Base-by-base conservation (phyloP, 2,329 filamentous ascomycete genomes). In the Claviceps capensis region DNA sequence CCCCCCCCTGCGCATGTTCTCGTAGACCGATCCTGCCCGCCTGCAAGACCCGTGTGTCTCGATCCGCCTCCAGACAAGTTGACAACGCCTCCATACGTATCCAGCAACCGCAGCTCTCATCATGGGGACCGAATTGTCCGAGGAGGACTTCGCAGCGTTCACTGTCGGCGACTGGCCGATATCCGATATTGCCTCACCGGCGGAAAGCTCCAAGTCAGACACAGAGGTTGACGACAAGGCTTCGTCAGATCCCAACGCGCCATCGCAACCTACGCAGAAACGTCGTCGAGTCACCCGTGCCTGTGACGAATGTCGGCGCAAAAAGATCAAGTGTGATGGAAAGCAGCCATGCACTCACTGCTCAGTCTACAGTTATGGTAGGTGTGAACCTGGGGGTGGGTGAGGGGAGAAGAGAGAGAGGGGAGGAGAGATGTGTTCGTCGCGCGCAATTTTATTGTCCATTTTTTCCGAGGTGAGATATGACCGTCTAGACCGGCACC, bases 341-440 rank as follows among this genome's bases (percentile, higher is more conserved):
- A 88, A 89, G 67, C 86, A 90, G 65, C 87, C 87, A 9, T 93
- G 87, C 69, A 96, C 90, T 0, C 93, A 97, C 68, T 98, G 93
- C 67, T 95, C 90, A 11, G 89, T 97, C 48, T 98, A 98, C 69
- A 96, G 89, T 66, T 98, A 98, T 74, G 91, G 93, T 96, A 77
- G 64, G 77, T 61, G 2, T 11, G n/a, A 30, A 30, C 2, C 26
- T 26, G 26, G 8, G 8, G 8, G 26, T 30, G 26, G 7, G 26
- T 30, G 26, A 30, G 26, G 26, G 26, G 8, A 30, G 9, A 7
- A 30, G 26, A 23, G 23, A 30, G 26, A 30, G 23, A 23, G 23
- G 1, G 7, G 26, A 30, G 26, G 26, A 9, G 26, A 30, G 26
- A 30, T 8, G 26, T 30, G 26, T 8, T 30, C 26, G 26, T 30